Evolutionary conservation across 768 basidiomycete genomes (phyloP).

Genomic region (Hemileccinum impolitum): DNA sequence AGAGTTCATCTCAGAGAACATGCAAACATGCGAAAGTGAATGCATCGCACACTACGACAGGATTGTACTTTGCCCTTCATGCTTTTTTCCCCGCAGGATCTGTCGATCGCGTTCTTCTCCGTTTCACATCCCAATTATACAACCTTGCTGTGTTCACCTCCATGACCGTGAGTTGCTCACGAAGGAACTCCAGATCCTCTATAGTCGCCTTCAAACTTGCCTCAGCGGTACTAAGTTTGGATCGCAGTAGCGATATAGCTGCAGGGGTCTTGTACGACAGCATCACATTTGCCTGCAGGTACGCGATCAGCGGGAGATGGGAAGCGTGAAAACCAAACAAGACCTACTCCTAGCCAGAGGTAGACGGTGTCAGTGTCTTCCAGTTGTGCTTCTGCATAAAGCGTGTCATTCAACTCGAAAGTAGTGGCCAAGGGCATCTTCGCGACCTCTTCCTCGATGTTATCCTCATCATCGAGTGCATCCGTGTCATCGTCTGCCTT

Average conservation of each 20-base stretch:
- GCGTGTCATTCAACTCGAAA: slow-evolving; percentile 94
- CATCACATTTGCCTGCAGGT: slow-evolving; percentile 92
- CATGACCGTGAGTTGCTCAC: slow-evolving; percentile 96
- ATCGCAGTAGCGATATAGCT: slow-evolving; percentile 68
- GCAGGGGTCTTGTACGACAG: slow-evolving; percentile 83
- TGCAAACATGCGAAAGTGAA: no score
- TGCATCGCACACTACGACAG: not conserved
- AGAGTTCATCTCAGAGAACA: no score
- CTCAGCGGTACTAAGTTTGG: slow-evolving; percentile 74
- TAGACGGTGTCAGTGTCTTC: slow-evolving; percentile 87
- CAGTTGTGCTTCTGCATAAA: slow-evolving; percentile 88
- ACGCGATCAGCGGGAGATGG: not conserved
- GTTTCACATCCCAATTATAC: slow-evolving; percentile 95
- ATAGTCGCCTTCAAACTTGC: slow-evolving; percentile 60
- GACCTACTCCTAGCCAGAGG: slow-evolving; percentile 90
- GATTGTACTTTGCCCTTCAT: slow-evolving; percentile 7
- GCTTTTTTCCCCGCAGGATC: slow-evolving; percentile 22
- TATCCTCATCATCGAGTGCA: slow-evolving; percentile 56
- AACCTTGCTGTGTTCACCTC: slow-evolving; percentile 93
- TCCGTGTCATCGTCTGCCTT: slow-evolving; percentile 36
- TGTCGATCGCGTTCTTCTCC: slow-evolving; percentile 55
- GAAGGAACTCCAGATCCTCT: slow-evolving; percentile 88
- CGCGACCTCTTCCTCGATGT: slow-evolving; percentile 33
- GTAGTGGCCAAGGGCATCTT: slow-evolving; percentile 70
- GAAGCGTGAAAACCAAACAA: not conserved